Conservation (phyloP, 371 early-diverging fungal genomes). For the Lichtheimia ornata region DNA sequence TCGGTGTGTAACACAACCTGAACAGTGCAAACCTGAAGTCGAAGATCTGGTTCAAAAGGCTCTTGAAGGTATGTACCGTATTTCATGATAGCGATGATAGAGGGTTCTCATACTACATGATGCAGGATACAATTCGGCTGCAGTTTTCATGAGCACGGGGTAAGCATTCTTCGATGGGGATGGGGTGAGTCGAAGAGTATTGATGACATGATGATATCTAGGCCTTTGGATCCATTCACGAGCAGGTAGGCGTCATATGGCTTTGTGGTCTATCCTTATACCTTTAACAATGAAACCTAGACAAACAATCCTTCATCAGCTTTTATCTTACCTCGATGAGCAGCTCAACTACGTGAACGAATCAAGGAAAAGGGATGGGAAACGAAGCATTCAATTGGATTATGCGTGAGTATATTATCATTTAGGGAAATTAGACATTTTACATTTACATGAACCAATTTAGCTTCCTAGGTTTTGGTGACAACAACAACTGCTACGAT, state of each 20-base stretch:
- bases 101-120: not conserved
- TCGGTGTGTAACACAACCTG: not conserved
- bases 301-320: not conserved
- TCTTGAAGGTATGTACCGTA: not conserved
- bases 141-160: not conserved
- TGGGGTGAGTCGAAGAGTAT: too few relatives aligned
- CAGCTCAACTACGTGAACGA: not conserved
- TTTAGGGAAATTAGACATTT: not conserved
- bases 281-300: not conserved
- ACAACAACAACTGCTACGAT: not conserved
- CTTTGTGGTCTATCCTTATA: not conserved
- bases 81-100: not conserved
- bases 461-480: not conserved
- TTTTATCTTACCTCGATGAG: not conserved
- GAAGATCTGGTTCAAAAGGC: not conserved
- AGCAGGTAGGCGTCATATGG: not conserved
- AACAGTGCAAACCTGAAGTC: not conserved
- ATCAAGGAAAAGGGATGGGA: not conserved
- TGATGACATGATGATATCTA: not conserved
- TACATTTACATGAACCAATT: not conserved
- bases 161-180: not conserved
- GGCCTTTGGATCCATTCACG: not conserved
- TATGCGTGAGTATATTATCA: not conserved
- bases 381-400: not conserved
- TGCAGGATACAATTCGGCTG: not conserved